Evolutionary conservation across 345 rosid genomes (phyloP).

Genomic region (Sonneratia caseolaris): DNA sequence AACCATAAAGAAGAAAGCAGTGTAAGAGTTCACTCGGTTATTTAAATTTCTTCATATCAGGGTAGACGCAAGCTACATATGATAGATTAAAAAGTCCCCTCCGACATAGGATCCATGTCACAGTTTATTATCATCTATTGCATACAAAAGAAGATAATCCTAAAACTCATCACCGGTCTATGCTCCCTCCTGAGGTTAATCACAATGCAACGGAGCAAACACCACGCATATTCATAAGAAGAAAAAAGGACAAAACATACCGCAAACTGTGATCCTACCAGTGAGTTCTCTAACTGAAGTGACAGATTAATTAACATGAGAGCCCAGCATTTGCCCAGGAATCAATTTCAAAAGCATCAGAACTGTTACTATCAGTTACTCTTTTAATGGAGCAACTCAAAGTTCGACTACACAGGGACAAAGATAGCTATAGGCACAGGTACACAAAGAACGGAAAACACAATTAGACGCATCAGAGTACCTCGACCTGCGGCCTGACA

Average conservation of each 20-base stretch:
- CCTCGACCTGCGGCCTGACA: constrained; percentile 8
- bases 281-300: neutral
- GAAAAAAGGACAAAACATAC: neutral
- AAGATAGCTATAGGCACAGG: neutral
- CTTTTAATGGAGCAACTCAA: neutral
- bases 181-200: neutral
- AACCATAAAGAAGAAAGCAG: constrained; percentile 5
- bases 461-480: neutral
- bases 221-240: no score
- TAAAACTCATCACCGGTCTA: neutral
- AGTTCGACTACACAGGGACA: neutral
- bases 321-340: neutral
- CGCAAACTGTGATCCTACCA: neutral
- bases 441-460: neutral
- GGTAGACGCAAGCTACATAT: neutral
- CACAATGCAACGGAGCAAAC: neutral
- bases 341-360: neutral
- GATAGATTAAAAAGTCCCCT: neutral
- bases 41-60: neutral
- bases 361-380: neutral
- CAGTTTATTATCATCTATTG: neutral
- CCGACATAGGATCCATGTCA: neutral
- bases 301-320: neutral
- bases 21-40: neutral
- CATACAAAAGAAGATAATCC: neutral